Evolutionary conservation across 2,329 filamentous ascomycete species (phyloP).

Genomic region (Alternaria angustiovoidea): DNA sequence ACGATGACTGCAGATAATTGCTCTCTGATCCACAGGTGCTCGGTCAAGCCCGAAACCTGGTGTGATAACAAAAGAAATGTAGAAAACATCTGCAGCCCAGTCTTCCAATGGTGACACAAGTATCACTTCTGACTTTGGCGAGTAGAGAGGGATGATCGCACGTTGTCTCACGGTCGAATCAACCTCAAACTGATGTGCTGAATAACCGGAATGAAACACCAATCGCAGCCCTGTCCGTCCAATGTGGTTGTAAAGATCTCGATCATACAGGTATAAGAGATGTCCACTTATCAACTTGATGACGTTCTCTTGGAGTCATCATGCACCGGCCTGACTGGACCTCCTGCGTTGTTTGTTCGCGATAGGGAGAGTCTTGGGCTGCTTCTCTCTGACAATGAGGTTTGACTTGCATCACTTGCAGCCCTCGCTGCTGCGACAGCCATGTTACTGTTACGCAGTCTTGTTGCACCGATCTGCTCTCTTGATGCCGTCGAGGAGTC

Average conservation of each 20-base stretch:
- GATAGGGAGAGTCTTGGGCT: slow-evolving; percentile 12
- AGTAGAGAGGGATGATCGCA: slow-evolving; percentile 1
- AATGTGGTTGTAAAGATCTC: background rate
- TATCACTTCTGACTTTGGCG: background rate
- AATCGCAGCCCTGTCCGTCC: slow-evolving; percentile 2
- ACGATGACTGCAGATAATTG: background rate
- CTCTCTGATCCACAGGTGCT: background rate
- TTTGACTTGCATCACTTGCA: slow-evolving; percentile 22
- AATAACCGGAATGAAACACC: background rate
- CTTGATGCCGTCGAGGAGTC: slow-evolving; percentile 20
- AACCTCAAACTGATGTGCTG: slow-evolving; percentile 9
- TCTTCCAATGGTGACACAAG: background rate
- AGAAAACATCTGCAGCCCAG: background rate
- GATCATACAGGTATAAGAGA: background rate
- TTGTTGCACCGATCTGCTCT: slow-evolving; percentile 29
- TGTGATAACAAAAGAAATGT: background rate
- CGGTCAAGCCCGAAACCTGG: background rate
- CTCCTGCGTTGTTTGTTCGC: slow-evolving; percentile 3
- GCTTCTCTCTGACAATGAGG: slow-evolving; percentile 1
- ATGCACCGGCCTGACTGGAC: slow-evolving; percentile 9
- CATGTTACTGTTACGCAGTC: slow-evolving; percentile 29
- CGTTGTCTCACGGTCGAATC: slow-evolving; percentile 6
- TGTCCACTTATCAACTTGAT: background rate
- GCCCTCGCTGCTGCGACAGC: slow-evolving; percentile 31
- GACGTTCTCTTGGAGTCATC: background rate